A percentile compares a stretch with the other conserved stretches of the same genome.
Evolutionary conservation across 176 grass and related monocot genomes (phyloP).

Genomic region (Oryza coarctata): DNA sequence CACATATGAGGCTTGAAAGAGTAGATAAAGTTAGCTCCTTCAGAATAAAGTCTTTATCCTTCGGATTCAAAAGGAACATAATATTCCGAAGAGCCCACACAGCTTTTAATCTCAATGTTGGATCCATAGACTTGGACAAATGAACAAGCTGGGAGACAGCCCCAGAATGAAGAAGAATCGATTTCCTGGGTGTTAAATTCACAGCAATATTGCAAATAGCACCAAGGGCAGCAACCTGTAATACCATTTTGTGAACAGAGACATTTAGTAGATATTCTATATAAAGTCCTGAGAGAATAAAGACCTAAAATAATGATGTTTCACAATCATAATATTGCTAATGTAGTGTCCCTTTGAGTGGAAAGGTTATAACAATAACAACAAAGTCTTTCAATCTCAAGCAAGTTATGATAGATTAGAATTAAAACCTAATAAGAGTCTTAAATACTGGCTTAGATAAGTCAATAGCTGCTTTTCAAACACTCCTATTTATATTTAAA

Average conservation of each 20-base stretch:
- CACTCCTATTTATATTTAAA: too few relatives aligned
- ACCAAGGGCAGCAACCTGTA: constrained; percentile 79
- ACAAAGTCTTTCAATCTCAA: too few relatives aligned
- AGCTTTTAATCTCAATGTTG: constrained; percentile 78
- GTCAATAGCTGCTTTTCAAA: too few relatives aligned
- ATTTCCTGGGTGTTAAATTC: constrained; percentile 75
- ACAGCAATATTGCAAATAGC: constrained; percentile 91
- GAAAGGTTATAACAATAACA: too few relatives aligned
- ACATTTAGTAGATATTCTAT: neutral
- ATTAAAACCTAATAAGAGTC: too few relatives aligned
- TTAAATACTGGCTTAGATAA: too few relatives aligned
- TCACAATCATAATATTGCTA: constrained; percentile 8
- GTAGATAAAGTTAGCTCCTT: constrained; percentile 67
- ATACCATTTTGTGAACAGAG: constrained; percentile 19
- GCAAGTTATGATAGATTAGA: too few relatives aligned
- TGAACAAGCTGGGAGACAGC: constrained; percentile 71
- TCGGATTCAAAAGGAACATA: constrained; percentile 83
- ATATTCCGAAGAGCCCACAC: constrained; percentile 85
- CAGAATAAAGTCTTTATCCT: constrained; percentile 83
- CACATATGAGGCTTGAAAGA: constrained; percentile 82
- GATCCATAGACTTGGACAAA: constrained; percentile 84
- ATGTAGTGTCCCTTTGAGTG: constrained; percentile 16
- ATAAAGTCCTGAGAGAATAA: constrained; percentile 1
- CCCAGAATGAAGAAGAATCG: constrained; percentile 71
- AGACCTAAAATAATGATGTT: neutral